Conservation (phyloP, 768 basidiomycete species). For the Daedaleopsis nitida region DNA sequence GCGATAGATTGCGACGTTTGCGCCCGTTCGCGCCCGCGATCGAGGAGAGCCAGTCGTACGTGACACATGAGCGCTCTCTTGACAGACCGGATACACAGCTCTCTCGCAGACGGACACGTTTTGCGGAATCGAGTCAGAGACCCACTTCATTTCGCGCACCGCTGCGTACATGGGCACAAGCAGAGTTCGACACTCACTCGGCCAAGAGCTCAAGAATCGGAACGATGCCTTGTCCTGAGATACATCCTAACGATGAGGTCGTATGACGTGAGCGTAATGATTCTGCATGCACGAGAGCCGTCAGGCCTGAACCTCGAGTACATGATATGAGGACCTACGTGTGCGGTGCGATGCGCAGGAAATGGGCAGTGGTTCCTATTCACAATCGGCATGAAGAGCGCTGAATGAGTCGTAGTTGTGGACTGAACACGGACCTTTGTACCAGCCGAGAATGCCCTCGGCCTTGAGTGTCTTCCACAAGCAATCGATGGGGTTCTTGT, state of each 20-base stretch:
- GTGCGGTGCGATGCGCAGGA: slow-evolving; percentile 89
- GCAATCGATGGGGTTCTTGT: slow-evolving; percentile 93
- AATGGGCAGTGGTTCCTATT: slow-evolving; percentile 89
- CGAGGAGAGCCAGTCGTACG: too few species aligned
- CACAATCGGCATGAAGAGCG: neutral
- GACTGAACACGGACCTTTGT: slow-evolving; percentile 71
- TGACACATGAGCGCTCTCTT: too few species aligned
- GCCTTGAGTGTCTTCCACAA: slow-evolving; percentile 92
- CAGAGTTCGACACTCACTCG: too few species aligned
- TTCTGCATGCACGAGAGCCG: slow-evolving; percentile 35
- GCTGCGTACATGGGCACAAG: too few species aligned
- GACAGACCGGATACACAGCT: too few species aligned
- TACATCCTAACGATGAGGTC: slow-evolving; percentile 74
- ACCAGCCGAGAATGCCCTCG: slow-evolving; percentile 93
- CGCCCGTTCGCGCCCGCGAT: too few species aligned
- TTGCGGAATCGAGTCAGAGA: too few species aligned
- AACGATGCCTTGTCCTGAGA: slow-evolving; percentile 2
- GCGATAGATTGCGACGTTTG: too few species aligned
- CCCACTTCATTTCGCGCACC: too few species aligned
- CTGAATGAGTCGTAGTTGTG: neutral
- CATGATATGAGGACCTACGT: slow-evolving; percentile 53
- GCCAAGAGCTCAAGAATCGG: too few species aligned
- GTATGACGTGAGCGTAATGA: slow-evolving; percentile 89
- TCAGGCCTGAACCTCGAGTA: neutral
- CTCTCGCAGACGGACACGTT: too few species aligned